Evolutionary conservation across 192 early-diverging fungal genomes (phyloP), one percentile per base, ranked within the genome.

Genomic region (Entomortierella beljakovae): DNA sequence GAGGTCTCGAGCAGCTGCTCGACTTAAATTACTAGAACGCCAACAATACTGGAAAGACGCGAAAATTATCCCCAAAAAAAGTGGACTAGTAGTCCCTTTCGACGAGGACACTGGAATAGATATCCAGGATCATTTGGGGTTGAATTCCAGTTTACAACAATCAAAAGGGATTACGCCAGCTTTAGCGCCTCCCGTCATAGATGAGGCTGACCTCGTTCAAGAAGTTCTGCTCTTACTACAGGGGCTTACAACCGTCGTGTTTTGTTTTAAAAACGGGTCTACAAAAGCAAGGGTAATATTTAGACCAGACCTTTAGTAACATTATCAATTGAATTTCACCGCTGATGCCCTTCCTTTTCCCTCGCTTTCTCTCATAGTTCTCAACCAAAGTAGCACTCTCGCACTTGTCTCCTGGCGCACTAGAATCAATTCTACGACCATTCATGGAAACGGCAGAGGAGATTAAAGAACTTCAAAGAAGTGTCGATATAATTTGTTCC

Each of bases 201-300:
- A 79, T 29, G 75, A 79, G 28, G 33, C 64, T 5, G 75, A 79
- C 16, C 54, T 79, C 4, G 61, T 79, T 0, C 42, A 79, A 49
- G 75, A 79, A 32, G 57, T 79, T 18, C 52, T 79, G 29, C 32
- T 79, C 20, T 16, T 79, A 5, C 62, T 79, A 0, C 67, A 64
- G 38, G 68, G 75, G 3, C 64, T 60, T 5, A 61, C 75, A 11
- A 70, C 67, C 6, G 40, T 59, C 2, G 37, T 79, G 25, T 79
- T 79, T 26, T 31, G 7, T 26, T 5, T 53, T 6, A 38, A 57
- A 10, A 18, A 64, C 1, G 42, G 28, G 0, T 25, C 22, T 16
- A 16, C 33, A 51, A 55, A 37, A 37, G 10, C 32, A 11, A 22
- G 15, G 2, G 23, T 55, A 46, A 48, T 7, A 18, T 1, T 50